Percentiles rank a stretch among this genome's conserved stretches.
Evolutionary conservation across 2,329 filamentous ascomycete species (phyloP).

Genomic region (Whalleya microplaca): DNA sequence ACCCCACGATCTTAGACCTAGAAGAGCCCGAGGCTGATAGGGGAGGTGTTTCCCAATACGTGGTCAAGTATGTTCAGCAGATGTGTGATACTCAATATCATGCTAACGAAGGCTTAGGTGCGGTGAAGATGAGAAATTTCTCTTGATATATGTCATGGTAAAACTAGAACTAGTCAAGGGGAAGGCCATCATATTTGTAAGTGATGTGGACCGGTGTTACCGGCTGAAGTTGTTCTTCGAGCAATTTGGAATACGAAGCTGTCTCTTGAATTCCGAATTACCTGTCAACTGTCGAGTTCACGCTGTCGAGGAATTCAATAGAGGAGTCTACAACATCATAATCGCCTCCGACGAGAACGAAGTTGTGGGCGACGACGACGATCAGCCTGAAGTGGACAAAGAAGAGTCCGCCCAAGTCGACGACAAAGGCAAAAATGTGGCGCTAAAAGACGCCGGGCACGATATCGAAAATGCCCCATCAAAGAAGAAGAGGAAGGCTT

Average conservation of each 20-base stretch:
- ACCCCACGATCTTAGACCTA: conserved; percentile 78
- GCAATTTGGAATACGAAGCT: conserved; percentile 93
- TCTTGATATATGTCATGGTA: conserved; percentile 91
- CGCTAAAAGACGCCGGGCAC: conserved; percentile 37
- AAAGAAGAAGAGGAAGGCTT: conserved; percentile 67
- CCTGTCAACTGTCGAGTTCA: conserved; percentile 92
- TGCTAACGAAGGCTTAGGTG: conserved; percentile 55
- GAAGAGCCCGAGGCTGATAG: conserved; percentile 80
- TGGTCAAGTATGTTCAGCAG: conserved; percentile 67
- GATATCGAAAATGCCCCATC: conserved; percentile 35
- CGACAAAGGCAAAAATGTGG: conserved; percentile 50
- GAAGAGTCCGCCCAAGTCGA: conserved; percentile 39
- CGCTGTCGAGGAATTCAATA: conserved; percentile 97
- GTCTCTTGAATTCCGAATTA: conserved; percentile 90
- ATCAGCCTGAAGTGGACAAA: conserved; percentile 40
- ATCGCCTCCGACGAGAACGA: conserved; percentile 94
- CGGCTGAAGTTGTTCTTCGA: conserved; percentile 93
- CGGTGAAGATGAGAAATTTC: conserved; percentile 96
- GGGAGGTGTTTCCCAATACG: conserved; percentile 81
- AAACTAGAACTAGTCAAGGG: conserved; percentile 93
- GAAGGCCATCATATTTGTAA: conserved; percentile 82
- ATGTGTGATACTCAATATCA: not conserved
- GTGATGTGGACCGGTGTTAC: conserved; percentile 65
- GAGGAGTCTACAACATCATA: conserved; percentile 95
- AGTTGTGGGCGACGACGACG: conserved; percentile 69